Base-by-base conservation (phyloP, 2,329 filamentous ascomycete genomes). In the Aspergillus fischeri region DNA sequence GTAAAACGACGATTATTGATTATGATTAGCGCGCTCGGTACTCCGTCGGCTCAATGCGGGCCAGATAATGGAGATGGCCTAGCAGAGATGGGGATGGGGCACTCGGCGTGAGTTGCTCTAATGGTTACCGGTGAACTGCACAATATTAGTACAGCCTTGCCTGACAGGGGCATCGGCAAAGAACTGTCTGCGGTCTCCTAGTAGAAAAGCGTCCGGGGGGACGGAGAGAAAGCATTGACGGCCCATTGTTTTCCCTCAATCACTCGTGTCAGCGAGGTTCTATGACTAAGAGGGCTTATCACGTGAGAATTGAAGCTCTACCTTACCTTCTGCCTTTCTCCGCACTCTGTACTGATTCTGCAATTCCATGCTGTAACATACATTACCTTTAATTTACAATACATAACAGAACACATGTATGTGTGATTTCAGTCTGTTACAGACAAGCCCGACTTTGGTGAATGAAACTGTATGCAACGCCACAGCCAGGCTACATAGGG, bases 401-500 rank as follows among this genome's bases (percentile, higher is more conserved):
- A 38, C 32, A 17, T 5, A 38, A 38, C 32, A 38, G 14, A 17
- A n/a, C 32, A 17, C 1, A 17, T 2, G 32, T 38, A 38, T 38
- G 5, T 38, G 32, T 6, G 6, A 38, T 38, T 38, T 38, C 14
- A 38, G 14, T 7, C 32, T 14, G 32, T 38, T 38, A 38, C 32
- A 38, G 14, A 27, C 24, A 27, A 6, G 21, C 21, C 44, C 17
- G 11, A 27, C 44, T 45, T 9, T 11, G 3, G 4, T 47, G 21
- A 38, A 57, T 59, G 47, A 53, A 59, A 64, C 55, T 28, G 42
- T 48, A 47, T 44, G 24, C 27, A 24, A 67, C 62, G 51, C 21
- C 44, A 27, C 44, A 7, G 32, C 44, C 21, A 14, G 44, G 9
- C 20, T 9, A 56, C 60, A 56, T 53, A 64, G 53, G 63, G 67